phyloP scores from a whole-genome alignment of 345 rosid genomes.

The Citrus mangshanensis region DNA sequence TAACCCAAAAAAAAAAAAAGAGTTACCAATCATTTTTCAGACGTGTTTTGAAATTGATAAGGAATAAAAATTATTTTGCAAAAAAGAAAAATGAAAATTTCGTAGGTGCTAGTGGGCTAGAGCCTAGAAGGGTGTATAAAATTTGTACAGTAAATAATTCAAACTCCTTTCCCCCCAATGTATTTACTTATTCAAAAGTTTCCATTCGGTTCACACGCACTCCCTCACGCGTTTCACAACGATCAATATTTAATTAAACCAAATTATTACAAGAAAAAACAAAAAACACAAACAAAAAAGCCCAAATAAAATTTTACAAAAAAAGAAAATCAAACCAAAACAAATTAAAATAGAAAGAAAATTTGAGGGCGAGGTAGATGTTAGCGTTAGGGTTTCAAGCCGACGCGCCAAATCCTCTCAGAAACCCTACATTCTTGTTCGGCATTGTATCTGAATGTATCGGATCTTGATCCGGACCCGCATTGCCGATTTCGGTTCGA shows the following conservation, averaged over 20 bases:
- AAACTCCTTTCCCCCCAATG: slow-evolving; percentile 11
- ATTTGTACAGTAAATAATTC: slow-evolving; percentile 6
- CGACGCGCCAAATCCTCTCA: slow-evolving; percentile 51
- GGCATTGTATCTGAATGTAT: slow-evolving; percentile 34
- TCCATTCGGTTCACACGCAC: not conserved
- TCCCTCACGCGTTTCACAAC: not conserved
- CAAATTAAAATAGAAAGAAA: not conserved
- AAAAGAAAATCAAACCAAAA: not conserved
- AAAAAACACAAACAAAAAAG: too few species aligned
- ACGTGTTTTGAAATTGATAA: too few species aligned
- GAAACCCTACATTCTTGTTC: slow-evolving; percentile 7
- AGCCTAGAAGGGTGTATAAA: not conserved
- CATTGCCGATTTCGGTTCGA: slow-evolving; percentile 32
- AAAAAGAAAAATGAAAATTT: too few species aligned
- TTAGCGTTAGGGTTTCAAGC: slow-evolving; percentile 56
- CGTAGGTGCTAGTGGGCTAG: not conserved
- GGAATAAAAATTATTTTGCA: too few species aligned
- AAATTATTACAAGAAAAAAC: slow-evolving; percentile 1
- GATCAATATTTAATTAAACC: not conserved
- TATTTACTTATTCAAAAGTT: not conserved
- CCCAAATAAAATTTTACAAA: not conserved
- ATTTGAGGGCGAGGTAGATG: not conserved
- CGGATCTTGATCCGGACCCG: slow-evolving; percentile 41
- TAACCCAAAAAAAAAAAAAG: too few species aligned
- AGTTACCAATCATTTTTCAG: too few species aligned